These are phyloP conservation scores for Acidomyces sp. DNA, from an alignment of 495 filamentous ascomycete species.

Conservation along the genomic window DNA sequence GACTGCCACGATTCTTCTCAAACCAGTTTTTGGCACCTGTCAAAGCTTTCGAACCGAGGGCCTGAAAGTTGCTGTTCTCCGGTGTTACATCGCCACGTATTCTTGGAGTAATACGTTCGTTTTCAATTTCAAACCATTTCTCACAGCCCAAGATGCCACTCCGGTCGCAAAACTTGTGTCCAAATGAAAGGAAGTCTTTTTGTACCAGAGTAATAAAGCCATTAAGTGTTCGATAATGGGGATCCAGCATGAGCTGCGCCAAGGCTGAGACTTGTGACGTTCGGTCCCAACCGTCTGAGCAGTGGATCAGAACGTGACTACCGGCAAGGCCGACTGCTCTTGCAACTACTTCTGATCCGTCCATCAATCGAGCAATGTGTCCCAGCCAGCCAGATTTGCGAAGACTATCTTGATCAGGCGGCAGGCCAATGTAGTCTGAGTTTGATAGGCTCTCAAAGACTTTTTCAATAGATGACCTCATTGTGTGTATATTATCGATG, in stretches of 20 bases:
- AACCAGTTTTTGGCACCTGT: conserved; percentile 84
- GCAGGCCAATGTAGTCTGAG: conserved; percentile 70
- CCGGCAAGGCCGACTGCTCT: conserved; percentile 82
- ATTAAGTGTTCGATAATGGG: conserved; percentile 88
- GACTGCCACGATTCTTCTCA: conserved; percentile 42
- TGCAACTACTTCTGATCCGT: conserved; percentile 72
- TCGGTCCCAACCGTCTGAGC: conserved; percentile 96
- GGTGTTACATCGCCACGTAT: conserved; percentile 5
- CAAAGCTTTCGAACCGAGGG: conserved; percentile 46
- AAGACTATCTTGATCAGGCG: conserved; percentile 71
- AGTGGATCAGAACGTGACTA: conserved; percentile 91
- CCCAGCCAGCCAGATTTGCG: conserved; percentile 82
- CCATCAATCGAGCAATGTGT: conserved; percentile 73
- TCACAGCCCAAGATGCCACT: conserved; percentile 77
- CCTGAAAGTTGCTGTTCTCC: conserved; percentile 9
- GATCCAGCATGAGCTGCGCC: conserved; percentile 85
- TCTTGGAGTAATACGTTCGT: conserved; percentile 38
- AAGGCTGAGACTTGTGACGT: conserved; percentile 93
- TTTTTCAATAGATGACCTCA: conserved; percentile 81
- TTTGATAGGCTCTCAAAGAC: conserved; percentile 87
- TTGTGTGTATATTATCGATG: conserved; percentile 98
- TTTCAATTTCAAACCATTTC: conserved; percentile 89
- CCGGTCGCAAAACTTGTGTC: conserved; percentile 89
- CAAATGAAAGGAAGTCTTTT: conserved; percentile 97
- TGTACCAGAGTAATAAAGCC: conserved; percentile 92